Base-by-base conservation (phyloP, 139 green algal genomes). In the Chlorella sp. region DNA sequence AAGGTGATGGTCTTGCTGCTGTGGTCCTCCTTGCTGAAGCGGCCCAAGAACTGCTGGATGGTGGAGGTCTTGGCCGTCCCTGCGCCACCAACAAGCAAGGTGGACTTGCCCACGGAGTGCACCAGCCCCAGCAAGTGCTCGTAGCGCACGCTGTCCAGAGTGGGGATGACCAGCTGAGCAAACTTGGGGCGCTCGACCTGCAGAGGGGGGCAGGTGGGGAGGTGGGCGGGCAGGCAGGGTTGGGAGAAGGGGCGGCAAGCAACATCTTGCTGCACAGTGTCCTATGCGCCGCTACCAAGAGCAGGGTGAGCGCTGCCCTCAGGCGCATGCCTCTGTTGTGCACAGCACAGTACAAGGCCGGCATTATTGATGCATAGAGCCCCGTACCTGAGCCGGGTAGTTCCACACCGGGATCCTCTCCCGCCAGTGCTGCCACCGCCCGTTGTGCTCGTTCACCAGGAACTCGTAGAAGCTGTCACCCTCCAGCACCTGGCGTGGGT, bases 1-100 rank as follows among this genome's bases (percentile, higher is more conserved):
- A 99, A 99, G 86, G 96, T 99, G 91, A 99, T 97, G 53, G 96
- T 98, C 93, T 99, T 99, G 88, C 81, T 93, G 26, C 80, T 71
- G 80, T 93, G 94, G 66, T 94, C 93, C 77, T 98, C 96, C 12
- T 93, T 91, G 91, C 95, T 92, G 83, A 98, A 96, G 66, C 90
- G 89, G 15, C 86, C 57, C 87, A 99, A 92, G 94, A 98, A 99
- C 83, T 97, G 95, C 73, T 96, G 97, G 90, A 99, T 95, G 48
- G 93, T 95, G 30, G 91, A 95, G 15, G 96, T 98, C 92, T 99
- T 99, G 93, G 96, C 97, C 2, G 97, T 99, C 28, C 97, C 97
- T n/a, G 97, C 94, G 30, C 95, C 95, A 68, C 97, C 97, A 30
- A 99, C 96, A 87, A 98, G 93, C 84, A 93, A 78, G 28, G 75